phyloP scores from a whole-genome alignment of 2,329 filamentous ascomycete genomes.

The Waltergamsia citrina region DNA sequence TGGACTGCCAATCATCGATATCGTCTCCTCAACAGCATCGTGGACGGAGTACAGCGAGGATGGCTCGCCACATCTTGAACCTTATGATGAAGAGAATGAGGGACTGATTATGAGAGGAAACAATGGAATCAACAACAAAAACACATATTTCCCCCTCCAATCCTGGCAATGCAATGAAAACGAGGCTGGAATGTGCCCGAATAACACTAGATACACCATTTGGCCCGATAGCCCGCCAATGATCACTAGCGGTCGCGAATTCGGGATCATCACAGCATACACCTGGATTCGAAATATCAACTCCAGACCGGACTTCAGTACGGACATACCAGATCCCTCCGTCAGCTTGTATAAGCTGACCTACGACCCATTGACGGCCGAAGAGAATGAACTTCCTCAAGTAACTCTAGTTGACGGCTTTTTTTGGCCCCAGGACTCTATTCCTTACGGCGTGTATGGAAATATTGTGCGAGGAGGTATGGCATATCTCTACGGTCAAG shows the following conservation, averaged over 20 bases:
- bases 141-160: not conserved
- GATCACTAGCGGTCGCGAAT: slow-evolving; percentile 4
- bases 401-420: slow-evolving; percentile 5
- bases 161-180: slow-evolving; percentile 4
- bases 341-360: slow-evolving; percentile 8
- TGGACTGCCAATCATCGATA: slow-evolving; percentile 3
- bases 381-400: slow-evolving; percentile 6
- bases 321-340: slow-evolving; percentile 4
- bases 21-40: slow-evolving; percentile 7
- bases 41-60: slow-evolving; percentile 8
- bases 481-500: slow-evolving; percentile 11
- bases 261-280: slow-evolving; percentile 8
- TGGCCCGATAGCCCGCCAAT: slow-evolving; percentile 11
- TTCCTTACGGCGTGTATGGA: slow-evolving; percentile 9
- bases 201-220: slow-evolving; percentile 7
- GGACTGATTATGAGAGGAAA: slow-evolving; percentile 1
- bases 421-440: slow-evolving; percentile 8
- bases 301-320: slow-evolving; percentile 3
- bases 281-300: slow-evolving; percentile 6
- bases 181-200: slow-evolving; percentile 7
- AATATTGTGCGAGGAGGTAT: slow-evolving; percentile 9
- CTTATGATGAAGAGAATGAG: not conserved
- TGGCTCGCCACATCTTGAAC: slow-evolving; percentile 7
- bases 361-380: slow-evolving; percentile 5
- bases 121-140: slow-evolving; percentile 5